A percentile compares a stretch with the other conserved stretches of the same genome.
phyloP scores from a whole-genome alignment of 1,139 yeast species.

The Suzukiozyma palmioleophila region DNA sequence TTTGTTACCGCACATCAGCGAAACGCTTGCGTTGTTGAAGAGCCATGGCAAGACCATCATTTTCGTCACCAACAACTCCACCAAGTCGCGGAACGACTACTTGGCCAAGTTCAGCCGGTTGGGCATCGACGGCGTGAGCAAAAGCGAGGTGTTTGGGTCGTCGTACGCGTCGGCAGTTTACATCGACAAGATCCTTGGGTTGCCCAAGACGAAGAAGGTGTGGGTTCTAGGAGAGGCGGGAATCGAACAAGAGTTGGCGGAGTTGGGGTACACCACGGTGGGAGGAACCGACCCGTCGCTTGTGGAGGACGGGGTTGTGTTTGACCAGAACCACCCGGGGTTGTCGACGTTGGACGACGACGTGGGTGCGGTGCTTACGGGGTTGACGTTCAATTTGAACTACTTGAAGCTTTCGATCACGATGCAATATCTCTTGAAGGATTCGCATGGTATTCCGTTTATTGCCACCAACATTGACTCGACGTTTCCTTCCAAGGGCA shows the following conservation, averaged over 20 bases:
- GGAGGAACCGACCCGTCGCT: constrained; percentile 40
- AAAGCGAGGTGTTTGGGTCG: constrained; percentile 83
- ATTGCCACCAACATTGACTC: constrained; percentile 96
- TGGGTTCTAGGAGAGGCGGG: constrained; percentile 48
- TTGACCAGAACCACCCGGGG: constrained; percentile 30
- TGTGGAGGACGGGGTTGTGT: constrained; percentile 25
- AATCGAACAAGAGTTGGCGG: constrained; percentile 39
- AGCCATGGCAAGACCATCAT: constrained; percentile 54
- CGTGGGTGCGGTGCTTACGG: constrained; percentile 89
- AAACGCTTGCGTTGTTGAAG: constrained; percentile 35
- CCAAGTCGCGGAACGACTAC: constrained; percentile 80
- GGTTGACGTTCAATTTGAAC: constrained; percentile 71
- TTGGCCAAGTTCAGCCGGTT: constrained; percentile 68
- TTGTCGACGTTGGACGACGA: constrained; percentile 52
- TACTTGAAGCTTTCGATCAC: constrained; percentile 81
- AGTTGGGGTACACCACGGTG: constrained; percentile 37
- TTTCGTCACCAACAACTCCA: constrained; percentile 93
- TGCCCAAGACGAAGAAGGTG: constrained; percentile 55
- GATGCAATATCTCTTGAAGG: constrained; percentile 64
- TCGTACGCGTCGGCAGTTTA: constrained; percentile 91
- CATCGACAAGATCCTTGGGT: constrained; percentile 66
- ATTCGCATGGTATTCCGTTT: constrained; percentile 64
- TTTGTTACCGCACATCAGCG: constrained; percentile 36
- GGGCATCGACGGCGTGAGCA: constrained; percentile 60
- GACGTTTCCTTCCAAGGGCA: constrained; percentile 87